Conservation (phyloP, 139 green algal genomes). For the Chlamydomonas urium region DNA sequence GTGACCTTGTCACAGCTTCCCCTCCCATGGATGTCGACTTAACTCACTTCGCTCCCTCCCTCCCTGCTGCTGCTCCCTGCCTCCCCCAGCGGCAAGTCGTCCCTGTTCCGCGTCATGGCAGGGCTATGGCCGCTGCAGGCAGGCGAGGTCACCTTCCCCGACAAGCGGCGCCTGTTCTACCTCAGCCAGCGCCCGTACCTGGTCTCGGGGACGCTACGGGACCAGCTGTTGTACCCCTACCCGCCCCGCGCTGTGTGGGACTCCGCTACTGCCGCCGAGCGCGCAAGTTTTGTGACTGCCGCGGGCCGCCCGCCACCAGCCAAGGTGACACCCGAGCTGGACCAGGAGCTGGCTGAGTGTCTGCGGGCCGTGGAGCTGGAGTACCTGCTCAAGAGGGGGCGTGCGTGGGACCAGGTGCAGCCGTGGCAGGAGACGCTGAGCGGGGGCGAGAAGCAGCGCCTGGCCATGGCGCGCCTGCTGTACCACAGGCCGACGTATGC, state of each 20-base stretch:
- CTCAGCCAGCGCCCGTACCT: conserved; percentile 84
- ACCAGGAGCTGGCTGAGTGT: conserved; percentile 44
- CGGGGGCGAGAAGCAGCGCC: conserved; percentile 87
- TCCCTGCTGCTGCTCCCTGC: background rate
- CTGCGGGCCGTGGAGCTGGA: conserved; percentile 81
- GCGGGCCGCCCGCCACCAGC: conserved; percentile 10
- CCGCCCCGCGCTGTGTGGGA: conserved; percentile 48
- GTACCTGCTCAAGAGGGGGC: conserved; percentile 68
- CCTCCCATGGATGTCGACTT: too few relatives aligned
- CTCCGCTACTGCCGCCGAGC: too few relatives aligned
- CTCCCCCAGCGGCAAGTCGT: too few relatives aligned
- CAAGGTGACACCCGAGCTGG: conserved; percentile 22
- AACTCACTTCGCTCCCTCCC: too few relatives aligned
- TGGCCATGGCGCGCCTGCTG: conserved; percentile 87
- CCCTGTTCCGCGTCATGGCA: conserved; percentile 73
- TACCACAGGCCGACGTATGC: conserved; percentile 80
- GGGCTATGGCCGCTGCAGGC: conserved; percentile 86
- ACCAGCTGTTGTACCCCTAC: conserved; percentile 88
- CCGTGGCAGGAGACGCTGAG: conserved; percentile 74
- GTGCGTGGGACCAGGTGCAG: conserved; percentile 42
- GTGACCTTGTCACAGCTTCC: too few relatives aligned
- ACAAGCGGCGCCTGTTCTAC: conserved; percentile 75
- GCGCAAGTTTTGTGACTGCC: conserved; percentile 11
- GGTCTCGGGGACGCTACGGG: conserved; percentile 66
- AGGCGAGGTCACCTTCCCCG: conserved; percentile 41